These are phyloP conservation scores for Aspergillus nidulans DNA, from an alignment of 495 filamentous ascomycete species.

Conservation along the genomic window DNA sequence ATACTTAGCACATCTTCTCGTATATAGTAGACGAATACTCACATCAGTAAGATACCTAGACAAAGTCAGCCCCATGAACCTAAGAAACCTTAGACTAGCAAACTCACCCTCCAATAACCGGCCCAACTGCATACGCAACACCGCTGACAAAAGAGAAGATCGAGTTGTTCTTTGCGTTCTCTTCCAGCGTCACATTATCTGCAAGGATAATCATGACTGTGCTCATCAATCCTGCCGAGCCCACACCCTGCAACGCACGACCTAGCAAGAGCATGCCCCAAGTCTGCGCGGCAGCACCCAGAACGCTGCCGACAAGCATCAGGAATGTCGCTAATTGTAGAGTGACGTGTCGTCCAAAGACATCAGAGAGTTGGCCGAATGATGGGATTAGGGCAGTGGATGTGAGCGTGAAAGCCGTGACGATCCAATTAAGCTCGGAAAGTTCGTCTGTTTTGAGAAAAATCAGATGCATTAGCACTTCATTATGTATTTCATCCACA, in stretches of 20 bases:
- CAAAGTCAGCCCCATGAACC: too few species aligned
- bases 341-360: conserved; percentile 51
- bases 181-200: conserved; percentile 51
- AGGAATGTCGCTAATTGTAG: conserved; percentile 44
- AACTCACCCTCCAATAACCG: conserved; percentile 46
- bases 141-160: conserved; percentile 49
- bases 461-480: too few species aligned
- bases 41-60: conserved; percentile 25
- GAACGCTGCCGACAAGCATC: conserved; percentile 47
- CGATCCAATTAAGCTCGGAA: conserved; percentile 58
- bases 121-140: conserved; percentile 50
- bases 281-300: conserved; percentile 50
- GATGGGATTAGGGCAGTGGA: conserved; percentile 58
- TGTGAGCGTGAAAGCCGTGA: conserved; percentile 59
- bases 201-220: conserved; percentile 52
- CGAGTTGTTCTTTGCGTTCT: conserved; percentile 55
- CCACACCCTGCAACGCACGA: conserved; percentile 53
- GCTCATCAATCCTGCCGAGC: conserved; percentile 50
- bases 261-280: conserved; percentile 56
- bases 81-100: too few species aligned
- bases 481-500: too few species aligned
- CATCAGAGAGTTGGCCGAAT: conserved; percentile 55
- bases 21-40: background rate
- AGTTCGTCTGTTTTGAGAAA: conserved; percentile 45
- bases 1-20: conserved; percentile 23